These are phyloP conservation scores for Ziziphus jujuba DNA, from an alignment of 306 rosid genomes.

Conservation along the genomic window DNA sequence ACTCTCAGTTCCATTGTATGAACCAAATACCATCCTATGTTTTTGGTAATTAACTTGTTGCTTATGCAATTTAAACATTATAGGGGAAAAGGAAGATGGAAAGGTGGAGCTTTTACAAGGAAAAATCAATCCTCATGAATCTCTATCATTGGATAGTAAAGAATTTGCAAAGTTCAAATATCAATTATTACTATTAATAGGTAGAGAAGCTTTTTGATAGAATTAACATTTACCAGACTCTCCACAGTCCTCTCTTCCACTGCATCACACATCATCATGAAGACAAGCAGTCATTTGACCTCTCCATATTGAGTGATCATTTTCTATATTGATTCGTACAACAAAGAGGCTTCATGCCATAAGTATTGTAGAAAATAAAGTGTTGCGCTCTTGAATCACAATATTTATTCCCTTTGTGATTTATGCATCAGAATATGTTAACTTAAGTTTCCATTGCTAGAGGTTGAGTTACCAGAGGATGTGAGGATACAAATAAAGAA, in stretches of 20 bases:
- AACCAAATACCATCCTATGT: no score
- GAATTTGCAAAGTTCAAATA: no score
- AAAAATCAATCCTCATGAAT: constrained; percentile 63
- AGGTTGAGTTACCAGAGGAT: constrained; percentile 86
- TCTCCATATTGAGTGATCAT: not conserved
- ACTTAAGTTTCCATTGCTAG: constrained; percentile 22
- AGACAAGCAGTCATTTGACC: not conserved
- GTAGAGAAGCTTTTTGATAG: not conserved
- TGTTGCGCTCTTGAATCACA: constrained; percentile 9
- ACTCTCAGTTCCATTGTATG: no score
- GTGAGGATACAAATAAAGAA: constrained; percentile 64
- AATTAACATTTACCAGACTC: no score
- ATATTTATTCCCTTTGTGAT: constrained; percentile 10
- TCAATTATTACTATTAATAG: no score
- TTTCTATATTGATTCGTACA: not conserved
- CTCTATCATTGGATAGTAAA: constrained; percentile 74
- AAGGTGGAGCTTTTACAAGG: constrained; percentile 59
- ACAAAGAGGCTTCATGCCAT: not conserved
- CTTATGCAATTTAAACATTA: constrained; percentile 27
- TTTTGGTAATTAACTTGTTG: no score
- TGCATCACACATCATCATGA: no score
- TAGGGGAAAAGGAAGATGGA: constrained; percentile 73
- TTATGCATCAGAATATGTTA: constrained; percentile 10
- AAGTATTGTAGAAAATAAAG: not conserved
- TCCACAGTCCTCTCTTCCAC: no score